A percentile compares a stretch with the other conserved stretches of the same genome.
These are phyloP conservation scores for Didymella exigua DNA, from an alignment of 2,329 filamentous ascomycete species.

Conservation along the genomic window DNA sequence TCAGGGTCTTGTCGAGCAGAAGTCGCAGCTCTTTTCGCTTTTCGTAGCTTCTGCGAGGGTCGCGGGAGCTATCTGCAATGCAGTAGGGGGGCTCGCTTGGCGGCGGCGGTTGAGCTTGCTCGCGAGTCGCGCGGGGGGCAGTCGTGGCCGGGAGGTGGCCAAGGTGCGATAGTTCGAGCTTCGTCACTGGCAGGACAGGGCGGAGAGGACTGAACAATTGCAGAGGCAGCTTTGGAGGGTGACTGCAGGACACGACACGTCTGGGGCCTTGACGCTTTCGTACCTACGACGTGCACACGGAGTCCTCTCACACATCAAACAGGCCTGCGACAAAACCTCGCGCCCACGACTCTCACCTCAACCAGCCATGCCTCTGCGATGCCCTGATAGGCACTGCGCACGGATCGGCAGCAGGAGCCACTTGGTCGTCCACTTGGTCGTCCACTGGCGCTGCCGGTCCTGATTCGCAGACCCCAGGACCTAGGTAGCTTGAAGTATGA, in stretches of 20 bases:
- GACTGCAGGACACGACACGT: neutral
- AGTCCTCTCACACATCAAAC: slow-evolving; percentile 29
- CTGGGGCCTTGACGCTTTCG: neutral
- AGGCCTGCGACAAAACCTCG: slow-evolving; percentile 31
- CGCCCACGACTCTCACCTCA: slow-evolving; percentile 17
- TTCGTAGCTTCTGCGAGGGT: slow-evolving; percentile 23
- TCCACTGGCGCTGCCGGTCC: slow-evolving; percentile 5
- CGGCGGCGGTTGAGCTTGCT: slow-evolving; percentile 25
- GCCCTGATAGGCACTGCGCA: slow-evolving; percentile 31
- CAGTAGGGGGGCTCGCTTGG: slow-evolving; percentile 46
- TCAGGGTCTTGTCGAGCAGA: neutral
- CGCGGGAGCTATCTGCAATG: slow-evolving; percentile 35
- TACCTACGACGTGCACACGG: slow-evolving; percentile 10
- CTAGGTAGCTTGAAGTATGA: slow-evolving; percentile 8
- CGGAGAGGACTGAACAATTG: neutral
- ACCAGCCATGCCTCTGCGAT: slow-evolving; percentile 26
- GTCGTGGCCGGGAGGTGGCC: slow-evolving; percentile 17
- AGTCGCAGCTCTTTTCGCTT: slow-evolving; percentile 9
- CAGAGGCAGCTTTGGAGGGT: neutral
- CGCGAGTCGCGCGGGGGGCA: slow-evolving; percentile 26
- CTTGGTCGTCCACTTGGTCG: slow-evolving; percentile 1
- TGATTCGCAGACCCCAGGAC: slow-evolving; percentile 9
- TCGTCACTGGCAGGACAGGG: slow-evolving; percentile 1
- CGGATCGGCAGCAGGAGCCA: slow-evolving; percentile 15
- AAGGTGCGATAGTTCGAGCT: slow-evolving; percentile 2